phyloP scores from a whole-genome alignment of 768 basidiomycete species.

The Sarcodon sp. region DNA sequence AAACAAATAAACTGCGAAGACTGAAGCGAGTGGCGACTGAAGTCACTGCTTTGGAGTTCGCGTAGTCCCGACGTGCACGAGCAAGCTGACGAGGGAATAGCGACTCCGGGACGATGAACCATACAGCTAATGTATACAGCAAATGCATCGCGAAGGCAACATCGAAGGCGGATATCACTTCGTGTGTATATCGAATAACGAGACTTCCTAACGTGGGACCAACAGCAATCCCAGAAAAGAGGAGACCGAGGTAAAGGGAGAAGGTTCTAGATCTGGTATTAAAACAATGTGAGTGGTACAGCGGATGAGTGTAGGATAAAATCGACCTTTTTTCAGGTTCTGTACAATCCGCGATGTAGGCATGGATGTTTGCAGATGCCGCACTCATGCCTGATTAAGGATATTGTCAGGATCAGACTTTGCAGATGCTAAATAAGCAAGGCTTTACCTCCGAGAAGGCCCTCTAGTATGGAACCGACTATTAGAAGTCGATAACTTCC shows the following conservation, averaged over 20 bases:
- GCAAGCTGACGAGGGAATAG: constrained; percentile 40
- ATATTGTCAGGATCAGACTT: constrained; percentile 11
- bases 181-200: constrained; percentile 43
- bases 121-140: constrained; percentile 33
- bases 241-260: constrained; percentile 51
- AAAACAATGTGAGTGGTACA: constrained; percentile 1
- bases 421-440: neutral
- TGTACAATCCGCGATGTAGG: constrained; percentile 61
- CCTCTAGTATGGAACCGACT: constrained; percentile 52
- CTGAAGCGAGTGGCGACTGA: constrained; percentile 4
- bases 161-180: constrained; percentile 61
- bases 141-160: constrained; percentile 36
- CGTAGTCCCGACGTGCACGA: constrained; percentile 22
- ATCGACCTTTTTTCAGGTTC: constrained; percentile 38
- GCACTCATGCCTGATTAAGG: constrained; percentile 33
- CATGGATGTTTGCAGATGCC: constrained; percentile 38
- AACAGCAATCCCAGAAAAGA: constrained; percentile 63
- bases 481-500: constrained; percentile 77
- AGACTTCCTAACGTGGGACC: constrained; percentile 67
- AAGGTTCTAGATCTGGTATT: constrained; percentile 44
- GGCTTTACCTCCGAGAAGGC: constrained; percentile 51
- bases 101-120: constrained; percentile 69
- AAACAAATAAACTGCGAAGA: constrained; percentile 31
- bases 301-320: neutral
- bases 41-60: constrained; percentile 16